Evolutionary conservation across 352 stramenopile genomes (phyloP).

Genomic region (Globisporangium carolinianum): DNA sequence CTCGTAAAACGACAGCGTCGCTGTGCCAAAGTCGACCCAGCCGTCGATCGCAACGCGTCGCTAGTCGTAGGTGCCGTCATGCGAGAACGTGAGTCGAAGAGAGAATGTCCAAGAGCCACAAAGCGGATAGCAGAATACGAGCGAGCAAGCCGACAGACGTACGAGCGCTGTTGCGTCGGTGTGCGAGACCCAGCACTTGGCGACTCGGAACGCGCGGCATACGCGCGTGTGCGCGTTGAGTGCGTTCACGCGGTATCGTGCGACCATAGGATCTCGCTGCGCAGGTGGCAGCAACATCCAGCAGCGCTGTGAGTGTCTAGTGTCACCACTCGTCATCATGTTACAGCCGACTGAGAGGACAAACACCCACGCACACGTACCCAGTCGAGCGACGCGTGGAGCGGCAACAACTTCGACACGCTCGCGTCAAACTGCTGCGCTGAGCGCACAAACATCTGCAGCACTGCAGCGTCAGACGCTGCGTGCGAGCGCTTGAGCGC

Average conservation of each 20-base stretch:
- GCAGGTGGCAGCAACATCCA: neutral
- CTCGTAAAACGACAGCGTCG: constrained; percentile 45
- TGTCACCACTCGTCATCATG: neutral
- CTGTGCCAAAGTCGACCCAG: constrained; percentile 46
- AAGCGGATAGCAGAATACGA: neutral
- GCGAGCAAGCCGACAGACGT: constrained; percentile 1
- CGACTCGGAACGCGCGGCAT: constrained; percentile 19
- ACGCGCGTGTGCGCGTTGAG: constrained; percentile 18
- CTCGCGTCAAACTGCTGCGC: constrained; percentile 20
- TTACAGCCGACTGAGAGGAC: neutral
- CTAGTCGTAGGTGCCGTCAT: constrained; percentile 10
- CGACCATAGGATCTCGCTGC: constrained; percentile 12
- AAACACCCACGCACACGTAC: constrained; percentile 14
- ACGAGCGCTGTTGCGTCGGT: constrained; percentile 17
- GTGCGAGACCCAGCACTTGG: constrained; percentile 26
- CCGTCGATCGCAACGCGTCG: constrained; percentile 32
- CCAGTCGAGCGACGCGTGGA: constrained; percentile 30
- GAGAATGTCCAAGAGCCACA: too few relatives aligned
- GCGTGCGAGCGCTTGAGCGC: constrained; percentile 18
- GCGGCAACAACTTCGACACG: constrained; percentile 26
- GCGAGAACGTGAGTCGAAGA: too few relatives aligned
- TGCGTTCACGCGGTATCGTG: constrained; percentile 19
- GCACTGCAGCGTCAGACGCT: neutral
- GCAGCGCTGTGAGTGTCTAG: too few relatives aligned
- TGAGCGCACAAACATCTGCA: constrained; percentile 8